Conservation (phyloP, 805 yeast species). For the Saccharomycopsis malanga region DNA sequence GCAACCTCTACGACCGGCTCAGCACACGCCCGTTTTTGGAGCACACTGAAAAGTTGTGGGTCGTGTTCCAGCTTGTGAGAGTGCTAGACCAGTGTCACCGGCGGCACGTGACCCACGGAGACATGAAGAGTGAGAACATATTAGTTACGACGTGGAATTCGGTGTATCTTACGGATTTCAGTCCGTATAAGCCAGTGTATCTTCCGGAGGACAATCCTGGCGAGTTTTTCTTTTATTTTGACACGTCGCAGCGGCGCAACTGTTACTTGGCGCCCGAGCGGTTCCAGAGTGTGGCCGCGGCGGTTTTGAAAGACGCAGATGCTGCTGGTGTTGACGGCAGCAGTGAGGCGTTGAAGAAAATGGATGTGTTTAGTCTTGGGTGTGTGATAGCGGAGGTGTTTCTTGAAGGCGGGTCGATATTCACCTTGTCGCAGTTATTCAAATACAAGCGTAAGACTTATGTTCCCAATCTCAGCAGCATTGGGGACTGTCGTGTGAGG, state of each 20-base stretch:
- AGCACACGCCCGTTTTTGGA: slow-evolving; percentile 84
- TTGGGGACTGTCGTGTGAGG: slow-evolving; percentile 44
- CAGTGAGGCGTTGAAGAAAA: slow-evolving; percentile 40
- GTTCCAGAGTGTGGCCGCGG: slow-evolving; percentile 46
- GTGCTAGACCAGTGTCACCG: slow-evolving; percentile 59
- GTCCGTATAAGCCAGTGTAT: slow-evolving; percentile 74
- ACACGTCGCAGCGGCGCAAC: slow-evolving; percentile 75
- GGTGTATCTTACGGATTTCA: slow-evolving; percentile 76
- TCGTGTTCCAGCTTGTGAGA: slow-evolving; percentile 71
- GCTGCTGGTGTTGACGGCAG: neutral
- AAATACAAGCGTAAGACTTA: slow-evolving; percentile 68
- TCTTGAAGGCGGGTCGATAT: slow-evolving; percentile 78
- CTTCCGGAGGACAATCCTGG: slow-evolving; percentile 92
- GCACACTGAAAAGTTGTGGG: slow-evolving; percentile 74
- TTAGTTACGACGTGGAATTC: slow-evolving; percentile 86
- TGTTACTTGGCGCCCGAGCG: slow-evolving; percentile 96
- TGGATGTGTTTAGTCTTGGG: slow-evolving; percentile 80
- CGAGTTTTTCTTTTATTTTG: slow-evolving; percentile 86
- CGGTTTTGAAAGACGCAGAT: slow-evolving; percentile 22
- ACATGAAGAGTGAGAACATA: slow-evolving; percentile 84
- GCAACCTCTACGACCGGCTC: slow-evolving; percentile 81
- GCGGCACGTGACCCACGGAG: slow-evolving; percentile 70
- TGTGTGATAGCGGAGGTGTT: slow-evolving; percentile 89
- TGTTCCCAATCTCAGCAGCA: slow-evolving; percentile 52
- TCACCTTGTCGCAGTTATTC: slow-evolving; percentile 81